phyloP scores from a whole-genome alignment of 306 rosid species.

The Corylus americana region DNA sequence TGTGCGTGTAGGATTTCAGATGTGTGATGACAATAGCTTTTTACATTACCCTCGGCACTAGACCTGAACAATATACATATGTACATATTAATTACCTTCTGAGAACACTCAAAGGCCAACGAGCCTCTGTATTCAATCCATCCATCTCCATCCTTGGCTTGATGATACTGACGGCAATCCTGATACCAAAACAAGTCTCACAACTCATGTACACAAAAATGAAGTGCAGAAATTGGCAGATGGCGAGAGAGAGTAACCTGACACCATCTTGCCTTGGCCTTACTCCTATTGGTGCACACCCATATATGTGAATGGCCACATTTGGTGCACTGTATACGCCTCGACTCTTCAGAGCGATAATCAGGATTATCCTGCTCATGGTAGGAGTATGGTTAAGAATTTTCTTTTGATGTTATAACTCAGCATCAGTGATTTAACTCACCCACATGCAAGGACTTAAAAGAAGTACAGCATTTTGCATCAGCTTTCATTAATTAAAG shows the following conservation, averaged over 20 bases:
- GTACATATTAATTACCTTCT: slow-evolving; percentile 51
- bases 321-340: slow-evolving; percentile 94
- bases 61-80: background rate
- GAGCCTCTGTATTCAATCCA: slow-evolving; percentile 99
- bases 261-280: slow-evolving; percentile 97
- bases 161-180: slow-evolving; percentile 99
- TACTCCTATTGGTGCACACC: slow-evolving; percentile 95
- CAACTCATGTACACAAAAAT: slow-evolving; percentile 25
- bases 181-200: slow-evolving; percentile 38
- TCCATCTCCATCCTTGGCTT: slow-evolving; percentile 99
- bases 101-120: slow-evolving; percentile 74
- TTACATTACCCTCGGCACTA: too few species aligned
- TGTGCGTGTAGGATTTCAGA: too few species aligned
- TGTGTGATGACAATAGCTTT: too few species aligned
- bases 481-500: background rate
- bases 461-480: slow-evolving; percentile 3
- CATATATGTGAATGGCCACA: slow-evolving; percentile 96
- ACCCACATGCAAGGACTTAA: slow-evolving; percentile 3
- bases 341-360: slow-evolving; percentile 83
- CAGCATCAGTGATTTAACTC: slow-evolving; percentile 5
- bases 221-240: background rate
- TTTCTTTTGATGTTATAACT: slow-evolving; percentile 2
- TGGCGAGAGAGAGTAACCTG: slow-evolving; percentile 56
- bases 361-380: slow-evolving; percentile 63
- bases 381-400: slow-evolving; percentile 22